Conservation (phyloP, 352 stramenopile genomes). For the Phytophthora boehmeriae region DNA sequence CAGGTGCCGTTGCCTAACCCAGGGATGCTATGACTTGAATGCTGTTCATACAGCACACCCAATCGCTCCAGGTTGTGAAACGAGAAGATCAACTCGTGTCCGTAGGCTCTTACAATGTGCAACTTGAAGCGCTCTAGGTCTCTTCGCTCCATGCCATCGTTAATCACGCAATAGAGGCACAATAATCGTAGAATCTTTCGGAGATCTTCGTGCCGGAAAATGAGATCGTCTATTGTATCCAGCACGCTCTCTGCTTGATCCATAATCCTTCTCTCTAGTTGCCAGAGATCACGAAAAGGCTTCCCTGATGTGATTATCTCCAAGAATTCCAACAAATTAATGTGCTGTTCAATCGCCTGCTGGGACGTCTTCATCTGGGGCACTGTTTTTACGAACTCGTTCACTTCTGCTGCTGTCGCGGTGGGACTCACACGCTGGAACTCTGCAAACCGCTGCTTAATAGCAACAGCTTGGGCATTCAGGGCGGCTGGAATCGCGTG, state of each 20-base stretch:
- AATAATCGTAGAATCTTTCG: conserved; percentile 63
- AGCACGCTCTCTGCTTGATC: conserved; percentile 44
- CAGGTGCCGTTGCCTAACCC: conserved; percentile 9
- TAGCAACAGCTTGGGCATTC: conserved; percentile 50
- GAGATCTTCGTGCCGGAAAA: conserved; percentile 61
- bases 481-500: conserved; percentile 53
- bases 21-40: conserved; percentile 3
- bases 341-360: conserved; percentile 60
- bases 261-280: conserved; percentile 72
- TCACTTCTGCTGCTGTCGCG: conserved; percentile 62
- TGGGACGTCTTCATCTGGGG: conserved; percentile 66
- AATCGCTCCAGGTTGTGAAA: conserved; percentile 67
- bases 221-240: conserved; percentile 58
- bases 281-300: conserved; percentile 69
- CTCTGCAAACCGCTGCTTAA: conserved; percentile 60
- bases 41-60: conserved; percentile 48
- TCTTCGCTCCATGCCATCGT: conserved; percentile 42
- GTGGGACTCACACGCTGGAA: conserved; percentile 55
- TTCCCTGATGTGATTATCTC: conserved; percentile 48
- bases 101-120: conserved; percentile 72
- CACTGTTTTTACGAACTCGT: conserved; percentile 73
- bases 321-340: conserved; percentile 62
- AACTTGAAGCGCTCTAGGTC: conserved; percentile 57
- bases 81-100: conserved; percentile 74
- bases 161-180: conserved; percentile 63